Evolutionary conservation across 176 grass and related monocot genomes (phyloP).

Genomic region (Triticum monococcum): DNA sequence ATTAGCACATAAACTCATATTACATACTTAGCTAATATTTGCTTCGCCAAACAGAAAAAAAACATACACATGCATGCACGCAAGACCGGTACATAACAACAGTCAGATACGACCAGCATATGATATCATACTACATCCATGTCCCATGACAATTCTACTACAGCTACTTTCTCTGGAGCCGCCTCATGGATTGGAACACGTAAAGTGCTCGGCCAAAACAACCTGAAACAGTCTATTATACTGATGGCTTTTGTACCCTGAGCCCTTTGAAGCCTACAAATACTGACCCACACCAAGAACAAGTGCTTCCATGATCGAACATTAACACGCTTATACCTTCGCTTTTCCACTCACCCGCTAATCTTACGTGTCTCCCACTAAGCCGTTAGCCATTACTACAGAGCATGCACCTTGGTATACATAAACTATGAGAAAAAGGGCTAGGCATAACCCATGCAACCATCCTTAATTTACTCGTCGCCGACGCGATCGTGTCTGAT

Average conservation of each 20-base stretch:
- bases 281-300: conserved; percentile 52
- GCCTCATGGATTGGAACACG: conserved; percentile 47
- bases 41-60: neutral
- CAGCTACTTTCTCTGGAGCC: conserved; percentile 2
- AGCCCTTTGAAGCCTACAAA: conserved; percentile 72
- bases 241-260: conserved; percentile 46
- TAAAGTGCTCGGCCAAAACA: conserved; percentile 32
- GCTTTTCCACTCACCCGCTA: conserved; percentile 48
- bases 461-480: conserved; percentile 49
- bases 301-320: conserved; percentile 70
- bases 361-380: conserved; percentile 76
- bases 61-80: neutral
- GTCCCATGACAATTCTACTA: conserved; percentile 23
- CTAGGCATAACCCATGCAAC: conserved; percentile 21
- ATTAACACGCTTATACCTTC: conserved; percentile 47
- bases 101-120: neutral
- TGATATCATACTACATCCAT: conserved; percentile 9
- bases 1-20: neutral
- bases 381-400: conserved; percentile 46
- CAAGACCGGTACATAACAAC: neutral
- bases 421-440: conserved; percentile 23
- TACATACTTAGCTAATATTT: neutral
- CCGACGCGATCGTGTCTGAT: conserved; percentile 53
- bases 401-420: neutral
- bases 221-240: conserved; percentile 50